Percentiles rank a stretch among this genome's conserved stretches.
phyloP scores from a whole-genome alignment of 345 rosid genomes.

The Gossypium bickii region DNA sequence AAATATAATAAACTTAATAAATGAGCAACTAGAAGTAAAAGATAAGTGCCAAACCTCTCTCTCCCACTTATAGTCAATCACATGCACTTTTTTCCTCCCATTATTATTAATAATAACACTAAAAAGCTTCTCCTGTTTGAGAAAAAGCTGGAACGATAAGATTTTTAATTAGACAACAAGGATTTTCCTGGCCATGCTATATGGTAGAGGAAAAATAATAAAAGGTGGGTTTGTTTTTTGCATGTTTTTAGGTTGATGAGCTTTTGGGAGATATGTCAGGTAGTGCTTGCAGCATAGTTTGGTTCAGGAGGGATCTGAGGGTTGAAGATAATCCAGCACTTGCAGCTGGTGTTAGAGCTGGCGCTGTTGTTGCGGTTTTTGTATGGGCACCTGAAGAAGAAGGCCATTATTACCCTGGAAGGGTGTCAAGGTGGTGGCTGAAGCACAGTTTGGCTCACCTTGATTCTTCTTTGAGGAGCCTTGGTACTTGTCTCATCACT shows the following conservation, averaged over 20 bases:
- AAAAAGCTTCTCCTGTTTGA: neutral
- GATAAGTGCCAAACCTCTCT: neutral
- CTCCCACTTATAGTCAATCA: neutral
- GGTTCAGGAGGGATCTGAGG: slow-evolving; percentile 99
- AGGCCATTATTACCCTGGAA: slow-evolving; percentile 79
- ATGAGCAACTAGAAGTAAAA: neutral
- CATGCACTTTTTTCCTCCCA: slow-evolving; percentile 13
- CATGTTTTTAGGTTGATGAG: slow-evolving; percentile 26
- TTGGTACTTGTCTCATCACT: slow-evolving; percentile 77
- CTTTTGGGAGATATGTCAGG: slow-evolving; percentile 58
- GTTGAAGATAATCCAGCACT: slow-evolving; percentile 95
- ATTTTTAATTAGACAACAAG: slow-evolving; percentile 4
- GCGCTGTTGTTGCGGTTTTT: slow-evolving; percentile 75
- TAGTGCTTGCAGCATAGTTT: slow-evolving; percentile 84
- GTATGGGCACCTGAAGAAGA: slow-evolving; percentile 98
- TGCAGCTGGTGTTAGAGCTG: slow-evolving; percentile 86
- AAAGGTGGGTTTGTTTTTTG: slow-evolving; percentile 17
- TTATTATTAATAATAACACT: neutral
- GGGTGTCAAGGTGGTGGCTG: slow-evolving; percentile 99
- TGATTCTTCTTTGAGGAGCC: slow-evolving; percentile 80
- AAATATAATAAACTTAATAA: neutral
- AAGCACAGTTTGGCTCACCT: slow-evolving; percentile 90
- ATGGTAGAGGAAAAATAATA: slow-evolving; percentile 13
- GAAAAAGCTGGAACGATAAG: slow-evolving; percentile 8
- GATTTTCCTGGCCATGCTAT: slow-evolving; percentile 19